Conservation (phyloP, 2,329 filamentous ascomycete species). For the Xylaria sp. region DNA sequence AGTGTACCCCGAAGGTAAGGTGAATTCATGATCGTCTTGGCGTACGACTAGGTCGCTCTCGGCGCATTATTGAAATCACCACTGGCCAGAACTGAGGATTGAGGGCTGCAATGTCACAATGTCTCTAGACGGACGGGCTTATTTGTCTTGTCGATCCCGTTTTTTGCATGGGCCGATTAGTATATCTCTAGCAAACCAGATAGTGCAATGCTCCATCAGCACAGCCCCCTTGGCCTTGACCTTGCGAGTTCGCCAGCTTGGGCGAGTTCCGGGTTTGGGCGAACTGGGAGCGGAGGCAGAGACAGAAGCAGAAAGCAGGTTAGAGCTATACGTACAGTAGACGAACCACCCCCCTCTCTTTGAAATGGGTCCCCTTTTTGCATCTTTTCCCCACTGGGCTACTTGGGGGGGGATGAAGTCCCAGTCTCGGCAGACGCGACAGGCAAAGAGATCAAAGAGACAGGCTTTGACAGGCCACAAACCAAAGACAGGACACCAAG, state of each 20-base stretch:
- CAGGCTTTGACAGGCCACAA: too few species aligned
- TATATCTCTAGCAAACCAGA: neutral
- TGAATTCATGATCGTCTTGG: too few species aligned
- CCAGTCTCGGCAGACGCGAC: slow-evolving; percentile 4
- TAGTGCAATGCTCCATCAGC: slow-evolving; percentile 1
- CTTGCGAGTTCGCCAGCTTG: slow-evolving; percentile 1
- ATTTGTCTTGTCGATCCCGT: slow-evolving; percentile 23
- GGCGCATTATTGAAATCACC: neutral
- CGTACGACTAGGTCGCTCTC: too few species aligned
- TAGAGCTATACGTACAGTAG: too few species aligned
- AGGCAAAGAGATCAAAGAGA: neutral
- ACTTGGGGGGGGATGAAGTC: too few species aligned
- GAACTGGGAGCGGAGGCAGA: neutral
- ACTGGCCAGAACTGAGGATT: too few species aligned
- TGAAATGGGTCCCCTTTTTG: too few species aligned
- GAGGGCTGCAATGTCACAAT: neutral
- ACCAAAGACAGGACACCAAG: too few species aligned
- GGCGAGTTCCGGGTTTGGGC: too few species aligned
- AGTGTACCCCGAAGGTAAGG: too few species aligned
- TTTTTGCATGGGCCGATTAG: slow-evolving; percentile 6
- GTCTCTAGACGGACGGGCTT: neutral
- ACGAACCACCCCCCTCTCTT: neutral
- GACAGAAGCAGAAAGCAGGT: neutral
- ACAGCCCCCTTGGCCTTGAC: slow-evolving; percentile 12
- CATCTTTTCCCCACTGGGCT: neutral